These are phyloP conservation scores for Pythium diclinum DNA, from an alignment of 352 stramenopile species.

Conservation along the genomic window DNA sequence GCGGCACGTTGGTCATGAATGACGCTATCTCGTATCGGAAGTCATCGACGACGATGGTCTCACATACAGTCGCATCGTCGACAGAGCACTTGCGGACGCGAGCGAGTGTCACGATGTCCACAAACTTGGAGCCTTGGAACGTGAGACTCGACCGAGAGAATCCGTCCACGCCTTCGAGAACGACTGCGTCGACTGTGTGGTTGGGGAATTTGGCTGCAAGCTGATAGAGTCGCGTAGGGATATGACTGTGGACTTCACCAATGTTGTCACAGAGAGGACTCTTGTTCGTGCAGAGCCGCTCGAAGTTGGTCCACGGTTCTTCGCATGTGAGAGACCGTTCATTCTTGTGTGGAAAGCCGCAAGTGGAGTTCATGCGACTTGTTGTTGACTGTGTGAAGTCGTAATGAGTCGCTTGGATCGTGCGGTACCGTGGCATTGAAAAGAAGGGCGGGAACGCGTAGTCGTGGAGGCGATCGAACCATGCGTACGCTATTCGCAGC, in stretches of 20 bases:
- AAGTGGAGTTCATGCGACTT: neutral
- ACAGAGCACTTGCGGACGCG: neutral
- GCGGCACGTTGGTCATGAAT: constrained; percentile 22
- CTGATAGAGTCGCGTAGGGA: neutral
- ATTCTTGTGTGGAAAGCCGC: neutral
- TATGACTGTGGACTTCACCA: neutral
- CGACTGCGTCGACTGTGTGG: constrained; percentile 19
- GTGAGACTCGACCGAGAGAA: constrained; percentile 12
- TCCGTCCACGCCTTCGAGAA: constrained; percentile 26
- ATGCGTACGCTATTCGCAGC: constrained; percentile 25
- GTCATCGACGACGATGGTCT: constrained; percentile 20
- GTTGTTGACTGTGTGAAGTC: neutral
- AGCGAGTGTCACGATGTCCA: constrained; percentile 23
- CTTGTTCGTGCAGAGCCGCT: neutral
- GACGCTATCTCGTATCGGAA: constrained; percentile 37
- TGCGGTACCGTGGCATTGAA: constrained; percentile 30
- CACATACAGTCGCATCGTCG: neutral
- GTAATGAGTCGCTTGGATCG: constrained; percentile 15
- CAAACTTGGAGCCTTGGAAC: constrained; percentile 15
- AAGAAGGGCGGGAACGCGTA: constrained; percentile 38
- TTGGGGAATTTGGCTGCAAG: constrained; percentile 1
- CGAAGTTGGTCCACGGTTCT: constrained; percentile 2
- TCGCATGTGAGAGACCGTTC: constrained; percentile 1
- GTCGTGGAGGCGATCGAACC: constrained; percentile 42
- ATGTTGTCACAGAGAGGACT: constrained; percentile 5